phyloP scores from a whole-genome alignment of 2,329 filamentous ascomycete genomes.

The Cordyceps cicadae region DNA sequence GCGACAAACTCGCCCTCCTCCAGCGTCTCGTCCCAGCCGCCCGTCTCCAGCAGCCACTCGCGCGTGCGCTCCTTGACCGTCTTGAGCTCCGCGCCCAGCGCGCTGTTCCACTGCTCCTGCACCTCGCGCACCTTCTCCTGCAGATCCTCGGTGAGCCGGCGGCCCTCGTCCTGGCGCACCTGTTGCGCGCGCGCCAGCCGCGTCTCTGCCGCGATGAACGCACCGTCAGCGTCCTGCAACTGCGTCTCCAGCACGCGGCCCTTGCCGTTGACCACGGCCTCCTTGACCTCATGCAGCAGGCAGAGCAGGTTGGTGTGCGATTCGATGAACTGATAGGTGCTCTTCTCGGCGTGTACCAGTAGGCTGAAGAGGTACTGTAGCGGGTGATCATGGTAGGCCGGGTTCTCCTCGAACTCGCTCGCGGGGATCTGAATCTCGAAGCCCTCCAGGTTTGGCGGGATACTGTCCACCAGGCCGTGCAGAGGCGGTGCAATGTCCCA shows the following conservation, averaged over 20 bases:
- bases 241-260: slow-evolving; percentile 61
- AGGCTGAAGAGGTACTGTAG: slow-evolving; percentile 85
- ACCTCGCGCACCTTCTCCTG: slow-evolving; percentile 90
- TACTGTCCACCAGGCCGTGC: slow-evolving; percentile 67
- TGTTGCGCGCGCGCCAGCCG: slow-evolving; percentile 38
- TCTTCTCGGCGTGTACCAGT: slow-evolving; percentile 80
- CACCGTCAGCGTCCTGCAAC: slow-evolving; percentile 33
- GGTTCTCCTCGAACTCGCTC: slow-evolving; percentile 78
- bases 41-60: slow-evolving; percentile 62
- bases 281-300: slow-evolving; percentile 82
- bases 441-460: slow-evolving; percentile 50
- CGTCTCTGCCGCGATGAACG: slow-evolving; percentile 24
- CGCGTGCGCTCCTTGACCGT: slow-evolving; percentile 67
- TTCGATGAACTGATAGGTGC: slow-evolving; percentile 94
- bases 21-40: slow-evolving; percentile 80
- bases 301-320: slow-evolving; percentile 86
- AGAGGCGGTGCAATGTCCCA: slow-evolving; percentile 94
- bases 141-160: slow-evolving; percentile 68
- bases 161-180: slow-evolving; percentile 59
- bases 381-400: slow-evolving; percentile 69
- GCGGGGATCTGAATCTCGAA: slow-evolving; percentile 72
- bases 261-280: slow-evolving; percentile 62
- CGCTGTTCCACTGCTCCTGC: slow-evolving; percentile 83
- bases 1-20: slow-evolving; percentile 47
- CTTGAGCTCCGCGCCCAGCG: slow-evolving; percentile 69